A percentile compares a stretch with the other conserved stretches of the same genome.
phyloP scores from a whole-genome alignment of 1,284 basidiomycete species.

The Microbotryum silenes-acaulis region DNA sequence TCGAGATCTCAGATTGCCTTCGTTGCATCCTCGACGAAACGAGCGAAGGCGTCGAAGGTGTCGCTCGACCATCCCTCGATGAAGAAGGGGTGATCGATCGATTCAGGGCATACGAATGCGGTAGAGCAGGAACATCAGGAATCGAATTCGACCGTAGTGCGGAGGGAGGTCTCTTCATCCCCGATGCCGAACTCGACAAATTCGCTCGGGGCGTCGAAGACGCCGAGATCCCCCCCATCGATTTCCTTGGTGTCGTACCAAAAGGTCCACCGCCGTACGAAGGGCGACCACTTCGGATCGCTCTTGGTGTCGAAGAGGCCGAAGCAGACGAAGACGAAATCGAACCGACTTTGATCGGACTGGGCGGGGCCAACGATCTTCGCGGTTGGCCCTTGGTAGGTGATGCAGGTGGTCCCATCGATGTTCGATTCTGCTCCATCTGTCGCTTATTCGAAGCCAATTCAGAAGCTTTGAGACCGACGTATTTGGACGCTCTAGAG shows the following conservation, averaged over 20 bases:
- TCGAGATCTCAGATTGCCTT: not conserved
- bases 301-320: constrained; percentile 42
- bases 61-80: constrained; percentile 12
- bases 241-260: constrained; percentile 10
- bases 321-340: not conserved
- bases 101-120: constrained; percentile 15
- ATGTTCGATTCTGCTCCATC: too few relatives aligned
- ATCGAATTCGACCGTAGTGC: constrained; percentile 10
- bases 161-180: constrained; percentile 18
- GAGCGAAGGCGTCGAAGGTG: constrained; percentile 10
- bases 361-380: too few relatives aligned
- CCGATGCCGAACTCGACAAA: not conserved
- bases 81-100: constrained; percentile 15
- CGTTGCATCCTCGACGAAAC: not conserved
- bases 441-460: constrained; percentile 15
- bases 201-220: constrained; percentile 5
- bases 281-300: constrained; percentile 15
- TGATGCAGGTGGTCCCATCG: too few relatives aligned
- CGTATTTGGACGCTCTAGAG: constrained; percentile 72
- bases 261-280: constrained; percentile 15
- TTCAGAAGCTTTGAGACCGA: constrained; percentile 38
- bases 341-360: too few relatives aligned
- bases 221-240: constrained; percentile 5
- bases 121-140: constrained; percentile 27
- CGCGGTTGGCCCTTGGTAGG: too few relatives aligned